These are phyloP conservation scores for Smallanthus sonchifolius DNA, from an alignment of 129 eudicot genomes.

Conservation along the genomic window DNA sequence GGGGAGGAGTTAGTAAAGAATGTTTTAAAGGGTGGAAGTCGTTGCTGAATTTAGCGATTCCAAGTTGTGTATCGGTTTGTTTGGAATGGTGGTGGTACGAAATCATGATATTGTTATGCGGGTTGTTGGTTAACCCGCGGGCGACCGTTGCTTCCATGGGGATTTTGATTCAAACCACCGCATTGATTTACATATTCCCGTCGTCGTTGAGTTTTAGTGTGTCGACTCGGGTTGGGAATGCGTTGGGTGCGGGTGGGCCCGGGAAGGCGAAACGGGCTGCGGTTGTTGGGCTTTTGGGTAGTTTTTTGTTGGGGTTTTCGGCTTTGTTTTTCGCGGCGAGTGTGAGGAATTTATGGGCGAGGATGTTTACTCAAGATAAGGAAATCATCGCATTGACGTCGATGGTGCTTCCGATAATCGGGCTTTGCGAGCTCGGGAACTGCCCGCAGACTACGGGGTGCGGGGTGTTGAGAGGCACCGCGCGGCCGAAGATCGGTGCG, in stretches of 20 bases:
- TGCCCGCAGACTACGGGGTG: conserved; percentile 95
- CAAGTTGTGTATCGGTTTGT: conserved; percentile 85
- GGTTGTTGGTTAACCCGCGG: conserved; percentile 51
- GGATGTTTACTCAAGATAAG: conserved; percentile 66
- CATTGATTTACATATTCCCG: conserved; percentile 81
- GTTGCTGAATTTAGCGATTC: conserved; percentile 53
- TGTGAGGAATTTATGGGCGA: conserved; percentile 68
- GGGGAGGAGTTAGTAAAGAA: conserved; percentile 53
- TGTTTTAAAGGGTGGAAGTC: conserved; percentile 57
- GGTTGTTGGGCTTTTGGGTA: conserved; percentile 49
- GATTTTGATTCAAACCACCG: conserved; percentile 70
- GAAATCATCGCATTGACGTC: conserved; percentile 69
- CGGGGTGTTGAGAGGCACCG: conserved; percentile 83
- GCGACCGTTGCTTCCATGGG: conserved; percentile 96
- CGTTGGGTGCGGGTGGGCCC: conserved; percentile 66
- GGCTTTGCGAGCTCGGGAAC: conserved; percentile 83
- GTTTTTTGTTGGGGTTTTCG: conserved; percentile 55
- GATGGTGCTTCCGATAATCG: conserved; percentile 72
- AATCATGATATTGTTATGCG: conserved; percentile 78
- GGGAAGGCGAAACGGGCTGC: conserved; percentile 66
- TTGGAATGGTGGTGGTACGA: conserved; percentile 98
- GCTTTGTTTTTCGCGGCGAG: conserved; percentile 60
- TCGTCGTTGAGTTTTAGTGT: conserved; percentile 76
- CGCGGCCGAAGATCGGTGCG: conserved; percentile 79
- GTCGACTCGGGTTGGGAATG: conserved; percentile 81